Percentiles rank a stretch among this genome's conserved stretches.
Conservation (phyloP, 139 green algal species). For the Bryopsis sp. region DNA sequence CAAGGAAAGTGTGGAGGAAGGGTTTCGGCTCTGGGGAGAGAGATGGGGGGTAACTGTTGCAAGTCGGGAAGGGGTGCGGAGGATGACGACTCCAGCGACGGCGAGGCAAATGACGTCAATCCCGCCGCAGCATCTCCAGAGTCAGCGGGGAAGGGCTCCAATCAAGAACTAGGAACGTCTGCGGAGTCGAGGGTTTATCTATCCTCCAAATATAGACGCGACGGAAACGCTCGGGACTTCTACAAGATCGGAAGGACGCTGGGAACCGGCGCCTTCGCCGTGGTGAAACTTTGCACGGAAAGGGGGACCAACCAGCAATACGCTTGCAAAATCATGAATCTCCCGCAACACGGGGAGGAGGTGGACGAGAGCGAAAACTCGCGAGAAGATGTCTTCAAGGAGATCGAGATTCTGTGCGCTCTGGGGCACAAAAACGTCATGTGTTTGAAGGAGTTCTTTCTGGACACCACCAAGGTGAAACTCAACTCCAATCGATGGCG, state of each 20-base stretch:
- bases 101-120: too few species aligned
- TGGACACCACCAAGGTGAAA: slow-evolving; percentile 53
- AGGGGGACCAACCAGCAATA: slow-evolving; percentile 45
- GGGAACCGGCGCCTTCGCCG: slow-evolving; percentile 71
- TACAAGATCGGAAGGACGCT: slow-evolving; percentile 73
- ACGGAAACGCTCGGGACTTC: slow-evolving; percentile 46
- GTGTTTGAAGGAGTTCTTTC: slow-evolving; percentile 82
- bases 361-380: slow-evolving; percentile 63
- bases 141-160: too few species aligned
- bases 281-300: slow-evolving; percentile 70
- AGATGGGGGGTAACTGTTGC: too few species aligned
- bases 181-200: too few species aligned
- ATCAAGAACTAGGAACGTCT: too few species aligned
- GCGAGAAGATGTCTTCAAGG: slow-evolving; percentile 81
- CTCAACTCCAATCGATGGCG: too few species aligned
- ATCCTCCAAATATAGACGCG: slow-evolving; percentile 37
- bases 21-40: too few species aligned
- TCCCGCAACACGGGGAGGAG: slow-evolving; percentile 44
- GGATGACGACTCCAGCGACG: too few species aligned
- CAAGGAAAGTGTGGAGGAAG: too few species aligned
- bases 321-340: slow-evolving; percentile 83
- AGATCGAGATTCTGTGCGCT: slow-evolving; percentile 78
- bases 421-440: slow-evolving; percentile 78
- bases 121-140: too few species aligned
- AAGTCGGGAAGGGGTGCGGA: too few species aligned